A percentile compares a stretch with the other conserved stretches of the same genome.
Evolutionary conservation across 2,329 filamentous ascomycete species (phyloP).

Genomic region (Botrytis squamosa): DNA sequence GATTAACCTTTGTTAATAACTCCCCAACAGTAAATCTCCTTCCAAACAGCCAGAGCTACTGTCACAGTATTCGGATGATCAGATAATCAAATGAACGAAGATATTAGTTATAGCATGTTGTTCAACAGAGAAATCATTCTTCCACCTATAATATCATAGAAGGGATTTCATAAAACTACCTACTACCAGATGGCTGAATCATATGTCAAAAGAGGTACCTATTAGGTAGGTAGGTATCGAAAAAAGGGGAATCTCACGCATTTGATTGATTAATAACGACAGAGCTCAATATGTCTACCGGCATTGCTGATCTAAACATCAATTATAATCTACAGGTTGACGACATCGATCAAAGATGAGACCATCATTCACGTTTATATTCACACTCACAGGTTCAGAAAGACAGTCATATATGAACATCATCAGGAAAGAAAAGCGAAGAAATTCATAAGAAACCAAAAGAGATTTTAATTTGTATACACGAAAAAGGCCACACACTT

Average conservation of each 20-base stretch:
- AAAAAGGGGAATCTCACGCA: not conserved
- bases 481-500: conserved; percentile 6
- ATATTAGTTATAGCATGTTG: not conserved
- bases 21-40: not conserved
- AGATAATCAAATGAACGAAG: not conserved
- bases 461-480: conserved; percentile 2
- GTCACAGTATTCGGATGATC: not conserved
- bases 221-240: not conserved
- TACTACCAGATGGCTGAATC: not conserved
- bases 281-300: not conserved
- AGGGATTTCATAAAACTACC: not conserved
- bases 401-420: not conserved
- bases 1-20: not conserved
- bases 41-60: not conserved
- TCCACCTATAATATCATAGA: not conserved
- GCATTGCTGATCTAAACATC: not conserved
- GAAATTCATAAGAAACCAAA: not conserved
- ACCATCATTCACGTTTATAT: not conserved
- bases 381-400: not conserved
- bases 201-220: not conserved
- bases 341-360: not conserved
- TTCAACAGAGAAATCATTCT: not conserved
- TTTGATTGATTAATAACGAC: not conserved
- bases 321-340: not conserved
- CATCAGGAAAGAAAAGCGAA: not conserved